phyloP scores from a whole-genome alignment of 176 grass and related monocot species.

The Saccharum officinarum region DNA sequence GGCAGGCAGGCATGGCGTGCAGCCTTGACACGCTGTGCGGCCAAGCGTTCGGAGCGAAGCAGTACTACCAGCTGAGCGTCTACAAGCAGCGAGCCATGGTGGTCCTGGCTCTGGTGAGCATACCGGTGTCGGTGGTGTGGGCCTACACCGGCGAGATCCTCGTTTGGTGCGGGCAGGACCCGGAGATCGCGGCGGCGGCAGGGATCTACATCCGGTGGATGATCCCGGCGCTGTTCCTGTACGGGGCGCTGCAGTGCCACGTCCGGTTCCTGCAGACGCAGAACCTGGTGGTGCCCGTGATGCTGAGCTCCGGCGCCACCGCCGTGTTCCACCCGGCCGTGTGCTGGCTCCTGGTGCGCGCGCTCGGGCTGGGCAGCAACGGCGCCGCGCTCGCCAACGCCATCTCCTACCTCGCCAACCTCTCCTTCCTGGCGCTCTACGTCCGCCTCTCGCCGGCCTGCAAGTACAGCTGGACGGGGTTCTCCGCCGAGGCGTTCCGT shows the following conservation, averaged over 20 bases:
- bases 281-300: conserved; percentile 43
- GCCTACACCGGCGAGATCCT: conserved; percentile 47
- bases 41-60: conserved; percentile 43
- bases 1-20: background rate
- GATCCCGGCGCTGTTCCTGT: conserved; percentile 37
- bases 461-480: conserved; percentile 34
- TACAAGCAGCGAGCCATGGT: conserved; percentile 55
- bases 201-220: conserved; percentile 40
- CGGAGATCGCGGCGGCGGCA: conserved; percentile 38
- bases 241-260: conserved; percentile 38
- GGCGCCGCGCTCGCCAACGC: conserved; percentile 47
- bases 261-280: conserved; percentile 49
- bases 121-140: conserved; percentile 31
- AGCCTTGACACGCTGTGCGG: conserved; percentile 41
- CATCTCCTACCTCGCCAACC: conserved; percentile 39
- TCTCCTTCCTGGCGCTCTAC: conserved; percentile 31
- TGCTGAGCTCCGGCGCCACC: conserved; percentile 37
- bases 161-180: conserved; percentile 21
- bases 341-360: conserved; percentile 56
- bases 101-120: conserved; percentile 30
- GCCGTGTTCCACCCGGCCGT: conserved; percentile 34
- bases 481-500: conserved; percentile 45
- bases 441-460: conserved; percentile 42
- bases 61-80: conserved; percentile 40
- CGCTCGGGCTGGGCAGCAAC: conserved; percentile 29